Conservation (phyloP, 768 basidiomycete genomes). For the Calocybe gangraenosa region DNA sequence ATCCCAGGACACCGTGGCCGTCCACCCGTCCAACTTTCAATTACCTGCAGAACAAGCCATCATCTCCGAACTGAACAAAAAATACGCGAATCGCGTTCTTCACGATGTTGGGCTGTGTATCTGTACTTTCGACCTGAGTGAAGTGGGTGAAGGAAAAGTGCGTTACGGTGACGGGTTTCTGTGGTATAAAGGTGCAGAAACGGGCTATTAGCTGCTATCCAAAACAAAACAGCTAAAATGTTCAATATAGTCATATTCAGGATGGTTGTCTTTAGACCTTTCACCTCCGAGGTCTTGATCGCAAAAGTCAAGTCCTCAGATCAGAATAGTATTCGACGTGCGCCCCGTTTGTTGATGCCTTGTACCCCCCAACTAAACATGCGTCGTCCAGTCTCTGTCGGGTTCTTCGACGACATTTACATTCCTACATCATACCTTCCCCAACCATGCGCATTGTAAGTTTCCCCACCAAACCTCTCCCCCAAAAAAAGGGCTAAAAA, state of each 20-base stretch:
- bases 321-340: slow-evolving; percentile 79
- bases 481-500: background rate
- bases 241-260: slow-evolving; percentile 65
- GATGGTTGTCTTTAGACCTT: slow-evolving; percentile 88
- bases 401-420: slow-evolving; percentile 94
- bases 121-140: slow-evolving; percentile 81
- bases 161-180: slow-evolving; percentile 92
- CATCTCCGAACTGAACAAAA: slow-evolving; percentile 85
- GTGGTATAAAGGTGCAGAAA: slow-evolving; percentile 96
- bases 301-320: slow-evolving; percentile 88
- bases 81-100: slow-evolving; percentile 89
- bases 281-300: slow-evolving; percentile 83
- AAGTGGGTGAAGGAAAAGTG: slow-evolving; percentile 88
- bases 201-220: too few species aligned
- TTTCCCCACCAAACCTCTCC: slow-evolving; percentile 2
- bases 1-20: slow-evolving; percentile 79
- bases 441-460: slow-evolving; percentile 75
- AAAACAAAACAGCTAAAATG: too few species aligned
- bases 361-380: background rate
- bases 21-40: slow-evolving; percentile 87
- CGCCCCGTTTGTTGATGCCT: slow-evolving; percentile 22
- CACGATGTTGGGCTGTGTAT: slow-evolving; percentile 92
- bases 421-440: slow-evolving; percentile 79
- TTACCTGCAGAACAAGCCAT: slow-evolving; percentile 75
- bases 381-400: slow-evolving; percentile 60